Conservation (phyloP, 129 eudicot species). For the Escallonia rubra region DNA sequence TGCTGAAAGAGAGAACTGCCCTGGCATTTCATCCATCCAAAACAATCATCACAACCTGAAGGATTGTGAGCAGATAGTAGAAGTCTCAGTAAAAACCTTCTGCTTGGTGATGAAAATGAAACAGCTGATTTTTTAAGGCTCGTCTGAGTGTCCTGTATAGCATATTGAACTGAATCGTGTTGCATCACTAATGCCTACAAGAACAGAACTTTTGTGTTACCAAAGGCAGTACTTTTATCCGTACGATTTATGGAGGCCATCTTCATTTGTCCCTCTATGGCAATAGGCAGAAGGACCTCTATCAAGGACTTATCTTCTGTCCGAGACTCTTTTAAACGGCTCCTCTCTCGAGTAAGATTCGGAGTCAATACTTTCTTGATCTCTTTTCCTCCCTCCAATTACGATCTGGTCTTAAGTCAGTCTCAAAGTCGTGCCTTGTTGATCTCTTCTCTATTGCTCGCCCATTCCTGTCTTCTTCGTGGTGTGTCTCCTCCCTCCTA, state of each 20-base stretch:
- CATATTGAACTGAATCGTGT: too few species aligned
- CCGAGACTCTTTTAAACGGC: not conserved
- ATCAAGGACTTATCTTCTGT: not conserved
- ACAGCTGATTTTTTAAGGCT: not conserved
- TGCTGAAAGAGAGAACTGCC: too few species aligned
- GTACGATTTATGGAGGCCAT: not conserved
- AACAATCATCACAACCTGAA: too few species aligned
- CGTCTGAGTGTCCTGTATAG: too few species aligned
- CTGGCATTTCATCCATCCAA: too few species aligned
- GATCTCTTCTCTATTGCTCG: slow-evolving; percentile 20
- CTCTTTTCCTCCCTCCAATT: slow-evolving; percentile 24
- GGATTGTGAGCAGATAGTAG: too few species aligned
- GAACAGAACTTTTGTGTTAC: not conserved
- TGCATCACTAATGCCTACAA: not conserved
- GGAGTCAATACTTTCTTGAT: slow-evolving; percentile 22
- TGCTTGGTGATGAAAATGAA: too few species aligned
- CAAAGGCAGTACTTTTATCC: not conserved
- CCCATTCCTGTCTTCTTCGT: slow-evolving; percentile 9
- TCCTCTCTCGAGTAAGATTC: not conserved
- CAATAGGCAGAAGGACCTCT: not conserved
- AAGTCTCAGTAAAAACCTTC: too few species aligned
- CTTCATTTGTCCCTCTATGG: not conserved
- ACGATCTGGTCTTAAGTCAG: slow-evolving; percentile 6
- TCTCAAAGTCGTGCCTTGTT: slow-evolving; percentile 14
- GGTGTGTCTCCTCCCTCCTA: not conserved